These are phyloP conservation scores for Isoetes taiwanensis DNA, from an alignment of 75 land plant genomes.

Conservation along the genomic window DNA sequence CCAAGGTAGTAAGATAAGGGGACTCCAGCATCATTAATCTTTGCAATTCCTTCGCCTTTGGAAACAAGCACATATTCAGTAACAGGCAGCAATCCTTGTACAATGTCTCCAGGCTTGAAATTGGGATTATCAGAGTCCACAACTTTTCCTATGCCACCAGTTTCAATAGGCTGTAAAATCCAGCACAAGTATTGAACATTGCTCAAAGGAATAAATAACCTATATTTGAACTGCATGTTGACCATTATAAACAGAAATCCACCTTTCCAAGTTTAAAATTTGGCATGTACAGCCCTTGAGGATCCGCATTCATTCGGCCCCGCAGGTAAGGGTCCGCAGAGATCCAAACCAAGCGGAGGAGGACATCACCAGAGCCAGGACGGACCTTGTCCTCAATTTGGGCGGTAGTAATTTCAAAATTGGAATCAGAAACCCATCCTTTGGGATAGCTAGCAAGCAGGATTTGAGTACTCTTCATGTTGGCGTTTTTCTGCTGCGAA, in stretches of 20 bases:
- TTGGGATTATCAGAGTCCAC: conserved; percentile 45
- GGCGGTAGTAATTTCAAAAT: background rate
- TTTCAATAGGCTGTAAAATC: conserved; percentile 24
- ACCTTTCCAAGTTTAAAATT: conserved; percentile 32
- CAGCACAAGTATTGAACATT: background rate
- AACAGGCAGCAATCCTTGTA: conserved; percentile 43
- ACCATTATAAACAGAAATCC: background rate
- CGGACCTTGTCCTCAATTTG: background rate
- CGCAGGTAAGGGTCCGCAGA: conserved; percentile 87
- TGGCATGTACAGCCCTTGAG: conserved; percentile 16
- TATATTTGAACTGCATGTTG: background rate
- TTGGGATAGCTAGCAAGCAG: background rate
- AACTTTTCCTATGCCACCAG: conserved; percentile 51
- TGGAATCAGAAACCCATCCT: background rate
- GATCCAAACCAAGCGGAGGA: conserved; percentile 63
- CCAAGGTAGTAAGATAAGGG: conserved; percentile 67
- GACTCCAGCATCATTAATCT: conserved; percentile 31
- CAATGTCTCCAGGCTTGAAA: conserved; percentile 45
- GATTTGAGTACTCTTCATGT: too few relatives aligned
- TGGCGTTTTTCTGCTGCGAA: too few relatives aligned
- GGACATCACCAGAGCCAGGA: conserved; percentile 22
- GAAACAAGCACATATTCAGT: conserved; percentile 47
- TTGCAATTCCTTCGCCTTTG: conserved; percentile 14
- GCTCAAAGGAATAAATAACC: background rate
- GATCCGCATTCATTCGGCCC: conserved; percentile 29